Conservation (phyloP, 148 eudicot genomes). For the Rheum nobile region DNA sequence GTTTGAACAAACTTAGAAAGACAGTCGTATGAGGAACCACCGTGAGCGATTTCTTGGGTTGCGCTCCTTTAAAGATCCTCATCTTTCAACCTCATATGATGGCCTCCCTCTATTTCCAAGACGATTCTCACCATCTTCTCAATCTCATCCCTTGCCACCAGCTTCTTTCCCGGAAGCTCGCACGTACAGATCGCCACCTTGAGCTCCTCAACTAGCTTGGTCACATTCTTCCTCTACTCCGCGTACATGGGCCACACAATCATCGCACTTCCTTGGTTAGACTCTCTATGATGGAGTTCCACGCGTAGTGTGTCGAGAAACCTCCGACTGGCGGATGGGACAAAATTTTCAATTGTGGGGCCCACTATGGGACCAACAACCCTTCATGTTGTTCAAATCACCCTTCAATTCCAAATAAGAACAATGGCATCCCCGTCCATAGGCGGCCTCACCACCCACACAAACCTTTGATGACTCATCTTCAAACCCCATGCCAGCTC, state of each 20-base stretch:
- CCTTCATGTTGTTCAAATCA: not conserved
- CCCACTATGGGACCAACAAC: slow-evolving; percentile 2
- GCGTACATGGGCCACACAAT: slow-evolving; percentile 3
- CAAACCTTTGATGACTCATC: slow-evolving; percentile 22
- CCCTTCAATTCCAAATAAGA: not conserved
- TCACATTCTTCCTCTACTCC: not conserved
- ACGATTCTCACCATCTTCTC: not conserved
- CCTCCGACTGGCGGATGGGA: slow-evolving; percentile 7
- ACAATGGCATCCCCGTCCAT: not conserved
- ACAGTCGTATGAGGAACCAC: not conserved
- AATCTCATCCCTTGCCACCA: not conserved
- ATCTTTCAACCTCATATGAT: not conserved
- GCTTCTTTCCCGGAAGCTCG: not conserved
- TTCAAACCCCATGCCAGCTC: slow-evolving; percentile 30
- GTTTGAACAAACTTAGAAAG: not conserved
- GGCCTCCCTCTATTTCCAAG: not conserved
- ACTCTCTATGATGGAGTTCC: slow-evolving; percentile 11
- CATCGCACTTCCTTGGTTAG: not conserved
- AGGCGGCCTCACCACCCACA: slow-evolving; percentile 28
- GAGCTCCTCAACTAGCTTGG: not conserved
- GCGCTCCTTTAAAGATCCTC: not conserved
- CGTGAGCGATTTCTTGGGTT: not conserved
- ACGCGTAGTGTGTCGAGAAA: slow-evolving; percentile 10
- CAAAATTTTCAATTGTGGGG: slow-evolving; percentile 8
- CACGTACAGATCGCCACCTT: not conserved